Conservation (phyloP, 495 filamentous ascomycete species). For the Neurospora sp. region DNA sequence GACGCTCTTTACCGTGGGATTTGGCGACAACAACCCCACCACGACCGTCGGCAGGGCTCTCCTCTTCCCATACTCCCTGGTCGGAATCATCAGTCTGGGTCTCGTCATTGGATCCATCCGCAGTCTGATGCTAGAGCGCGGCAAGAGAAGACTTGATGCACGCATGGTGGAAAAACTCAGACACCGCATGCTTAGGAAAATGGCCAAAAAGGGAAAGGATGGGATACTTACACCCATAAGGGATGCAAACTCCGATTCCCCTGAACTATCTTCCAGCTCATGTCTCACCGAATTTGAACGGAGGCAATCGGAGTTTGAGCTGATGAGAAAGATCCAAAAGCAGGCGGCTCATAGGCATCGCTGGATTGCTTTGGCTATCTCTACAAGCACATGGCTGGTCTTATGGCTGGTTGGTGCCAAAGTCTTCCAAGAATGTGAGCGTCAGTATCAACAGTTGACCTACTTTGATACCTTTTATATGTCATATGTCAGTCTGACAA, state of each 20-base stretch:
- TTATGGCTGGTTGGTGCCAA: conserved; percentile 73
- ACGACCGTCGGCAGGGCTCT: conserved; percentile 50
- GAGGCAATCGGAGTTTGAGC: conserved; percentile 62
- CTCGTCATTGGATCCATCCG: conserved; percentile 76
- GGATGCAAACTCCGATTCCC: conserved; percentile 6
- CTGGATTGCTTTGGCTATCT: conserved; percentile 59
- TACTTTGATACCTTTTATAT: conserved; percentile 80
- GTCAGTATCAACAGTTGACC: conserved; percentile 48
- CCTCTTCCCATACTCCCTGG: conserved; percentile 68
- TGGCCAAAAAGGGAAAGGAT: conserved; percentile 37
- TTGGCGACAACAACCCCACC: conserved; percentile 56
- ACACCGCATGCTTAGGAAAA: conserved; percentile 38
- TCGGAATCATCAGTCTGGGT: conserved; percentile 75
- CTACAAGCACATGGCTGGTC: conserved; percentile 51
- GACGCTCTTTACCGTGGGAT: conserved; percentile 75
- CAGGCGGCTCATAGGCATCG: conserved; percentile 51
- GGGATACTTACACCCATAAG: conserved; percentile 41
- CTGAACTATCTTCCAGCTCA: background rate
- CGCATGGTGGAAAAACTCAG: conserved; percentile 63
- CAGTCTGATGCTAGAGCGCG: conserved; percentile 67
- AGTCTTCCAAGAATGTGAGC: conserved; percentile 48
- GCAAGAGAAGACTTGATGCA: conserved; percentile 56
- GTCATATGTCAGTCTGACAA: conserved; percentile 64
- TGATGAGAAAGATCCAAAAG: conserved; percentile 73
- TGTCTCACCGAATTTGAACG: conserved; percentile 44